Evolutionary conservation across 805 yeast genomes (phyloP).

Genomic region (Starmera caribaea): DNA sequence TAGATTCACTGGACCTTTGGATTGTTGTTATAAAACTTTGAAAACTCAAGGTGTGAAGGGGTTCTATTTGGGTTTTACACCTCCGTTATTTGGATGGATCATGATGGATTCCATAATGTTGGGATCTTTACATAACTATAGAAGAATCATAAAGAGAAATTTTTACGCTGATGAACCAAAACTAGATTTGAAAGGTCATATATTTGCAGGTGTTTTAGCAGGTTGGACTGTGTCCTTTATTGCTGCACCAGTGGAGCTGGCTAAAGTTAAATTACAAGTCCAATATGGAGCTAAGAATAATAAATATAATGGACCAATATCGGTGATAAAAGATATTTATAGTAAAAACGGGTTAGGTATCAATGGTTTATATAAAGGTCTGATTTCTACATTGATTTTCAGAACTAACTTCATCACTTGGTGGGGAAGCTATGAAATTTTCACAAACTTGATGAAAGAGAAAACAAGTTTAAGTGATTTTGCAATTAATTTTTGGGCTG

Average conservation of each 20-base stretch:
- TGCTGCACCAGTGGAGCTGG: constrained; percentile 91
- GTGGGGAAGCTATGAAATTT: constrained; percentile 89
- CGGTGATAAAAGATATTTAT: constrained; percentile 54
- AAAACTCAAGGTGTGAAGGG: constrained; percentile 71
- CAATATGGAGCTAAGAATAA: constrained; percentile 73
- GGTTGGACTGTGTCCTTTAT: constrained; percentile 91
- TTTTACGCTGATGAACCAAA: constrained; percentile 49
- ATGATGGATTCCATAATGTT: constrained; percentile 87
- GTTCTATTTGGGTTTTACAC: constrained; percentile 83
- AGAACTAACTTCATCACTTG: constrained; percentile 80
- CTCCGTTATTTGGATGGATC: constrained; percentile 91
- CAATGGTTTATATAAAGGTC: constrained; percentile 70
- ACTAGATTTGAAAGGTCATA: constrained; percentile 67
- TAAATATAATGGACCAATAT: constrained; percentile 69
- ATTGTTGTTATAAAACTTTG: constrained; percentile 66
- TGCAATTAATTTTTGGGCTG: constrained; percentile 82
- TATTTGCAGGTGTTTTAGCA: constrained; percentile 65
- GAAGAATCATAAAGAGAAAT: constrained; percentile 54
- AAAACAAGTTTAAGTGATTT: constrained; percentile 60
- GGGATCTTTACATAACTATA: constrained; percentile 75
- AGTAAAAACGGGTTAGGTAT: constrained; percentile 45
- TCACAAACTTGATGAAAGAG: constrained; percentile 57
- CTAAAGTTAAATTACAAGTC: constrained; percentile 82
- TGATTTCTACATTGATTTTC: constrained; percentile 79
- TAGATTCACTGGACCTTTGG: constrained; percentile 71